Percentiles rank a stretch among this genome's conserved stretches.
These are phyloP conservation scores for Sungouiozyma intestinalis DNA, from an alignment of 805 yeast genomes.

Conservation along the genomic window DNA sequence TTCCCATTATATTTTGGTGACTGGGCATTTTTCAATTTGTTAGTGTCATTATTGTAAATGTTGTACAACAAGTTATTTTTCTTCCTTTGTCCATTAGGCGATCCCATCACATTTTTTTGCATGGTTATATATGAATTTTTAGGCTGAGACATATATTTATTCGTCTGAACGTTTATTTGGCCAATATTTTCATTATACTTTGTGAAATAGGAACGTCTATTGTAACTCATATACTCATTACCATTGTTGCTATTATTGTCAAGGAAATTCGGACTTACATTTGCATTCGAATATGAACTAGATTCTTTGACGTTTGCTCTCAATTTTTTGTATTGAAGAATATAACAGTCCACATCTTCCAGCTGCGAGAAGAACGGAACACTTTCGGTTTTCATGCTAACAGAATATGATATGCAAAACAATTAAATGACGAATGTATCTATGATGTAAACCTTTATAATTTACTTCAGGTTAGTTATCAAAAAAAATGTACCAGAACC, in stretches of 20 bases:
- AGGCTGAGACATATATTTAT: not conserved
- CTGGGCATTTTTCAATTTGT: constrained; percentile 3
- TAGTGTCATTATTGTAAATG: not conserved
- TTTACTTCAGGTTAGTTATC: no score
- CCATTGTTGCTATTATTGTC: not conserved
- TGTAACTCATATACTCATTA: not conserved
- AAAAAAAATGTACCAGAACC: not conserved
- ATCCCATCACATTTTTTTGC: not conserved
- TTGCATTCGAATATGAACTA: not conserved
- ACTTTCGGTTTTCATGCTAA: constrained; percentile 11
- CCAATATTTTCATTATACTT: not conserved
- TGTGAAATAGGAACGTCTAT: not conserved
- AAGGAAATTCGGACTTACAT: no score
- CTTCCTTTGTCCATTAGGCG: not conserved
- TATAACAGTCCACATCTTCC: constrained; percentile 27
- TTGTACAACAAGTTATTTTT: not conserved
- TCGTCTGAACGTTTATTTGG: not conserved
- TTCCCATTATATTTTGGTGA: not conserved
- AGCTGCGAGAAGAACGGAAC: constrained; percentile 27
- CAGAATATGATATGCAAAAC: not conserved
- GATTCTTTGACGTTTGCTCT: constrained; percentile 1
- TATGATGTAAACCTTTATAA: not conserved
- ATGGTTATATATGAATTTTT: constrained; percentile 3
- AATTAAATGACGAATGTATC: no score
- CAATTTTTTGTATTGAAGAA: constrained; percentile 18